Conservation (phyloP, 805 yeast genomes). For the Kregervanrija pseudodelftensis region DNA sequence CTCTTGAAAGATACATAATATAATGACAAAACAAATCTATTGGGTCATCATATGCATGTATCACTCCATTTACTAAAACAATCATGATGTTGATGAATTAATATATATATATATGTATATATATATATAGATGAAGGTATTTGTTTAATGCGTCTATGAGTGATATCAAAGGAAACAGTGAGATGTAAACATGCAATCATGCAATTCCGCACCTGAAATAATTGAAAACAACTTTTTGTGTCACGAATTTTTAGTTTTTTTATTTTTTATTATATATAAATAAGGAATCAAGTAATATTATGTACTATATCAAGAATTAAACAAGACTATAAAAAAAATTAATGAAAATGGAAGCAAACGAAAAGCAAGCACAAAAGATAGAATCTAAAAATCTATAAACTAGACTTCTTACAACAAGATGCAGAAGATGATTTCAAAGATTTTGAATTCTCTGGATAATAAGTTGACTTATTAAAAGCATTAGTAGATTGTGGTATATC, state of each 20-base stretch:
- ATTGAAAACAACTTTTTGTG: too few species aligned
- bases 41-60: conserved; percentile 9
- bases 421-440: conserved; percentile 13
- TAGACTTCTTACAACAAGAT: conserved; percentile 25
- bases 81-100: conserved; percentile 2
- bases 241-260: too few species aligned
- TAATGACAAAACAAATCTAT: conserved; percentile 7
- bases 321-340: background rate
- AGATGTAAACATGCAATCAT: too few species aligned
- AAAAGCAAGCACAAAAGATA: background rate
- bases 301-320: background rate
- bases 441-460: conserved; percentile 19
- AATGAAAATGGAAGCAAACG: background rate
- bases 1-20: conserved; percentile 6
- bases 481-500: conserved; percentile 70
- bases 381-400: conserved; percentile 18
- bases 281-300: too few species aligned
- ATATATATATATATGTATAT: too few species aligned
- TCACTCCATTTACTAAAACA: conserved; percentile 8
- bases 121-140: too few species aligned
- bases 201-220: too few species aligned
- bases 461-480: conserved; percentile 56
- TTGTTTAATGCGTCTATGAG: too few species aligned
- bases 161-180: too few species aligned
- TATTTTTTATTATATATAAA: too few species aligned